Base-by-base conservation (phyloP, 768 basidiomycete genomes). In the Dioszegia hungarica region DNA sequence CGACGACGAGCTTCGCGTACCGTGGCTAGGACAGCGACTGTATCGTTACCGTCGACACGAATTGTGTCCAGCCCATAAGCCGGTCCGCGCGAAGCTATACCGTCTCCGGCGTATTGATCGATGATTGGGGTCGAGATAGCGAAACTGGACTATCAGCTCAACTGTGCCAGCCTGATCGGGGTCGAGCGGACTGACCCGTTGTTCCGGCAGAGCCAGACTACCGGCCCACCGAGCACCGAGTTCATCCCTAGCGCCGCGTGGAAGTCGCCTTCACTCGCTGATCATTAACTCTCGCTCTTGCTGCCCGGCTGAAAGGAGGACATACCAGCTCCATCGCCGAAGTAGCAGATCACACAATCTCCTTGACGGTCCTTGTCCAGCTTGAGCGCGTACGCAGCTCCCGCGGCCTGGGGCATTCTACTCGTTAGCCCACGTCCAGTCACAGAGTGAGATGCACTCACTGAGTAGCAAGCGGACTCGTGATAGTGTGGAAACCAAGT, bases 251-350 rank as follows among this genome's bases (percentile, higher is more conserved):
- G 49, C 64, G 90, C 93, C 0, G 92, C 93, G 70, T 97, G 92
- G 73, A 94, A 94, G 75, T 95, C 92, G 56, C 91, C 91, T 77
- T 94, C 92, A 1, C 89, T 90, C 2, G 91, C 90, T n/a, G n/a
- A n/a, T n/a, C n/a, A n/a, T n/a, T n/a, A n/a, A n/a, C n/a, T n/a
- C n/a, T n/a, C n/a, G n/a, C n/a, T n/a, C n/a, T n/a, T n/a, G n/a
- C n/a, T n/a, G n/a, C n/a, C n/a, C n/a, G n/a, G n/a, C n/a, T n/a
- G n/a, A n/a, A n/a, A n/a, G n/a, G n/a, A n/a, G n/a, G n/a, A n/a
- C n/a, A n/a, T n/a, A n/a, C n/a, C n/a, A 8, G 90, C 90, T 15
- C 90, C 92, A 77, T 97, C 93, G 22, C 92, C 92, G 61, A 94
- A 93, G 75, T 85, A 95, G 48, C 89, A 90, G 10, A 85, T 87